Evolutionary conservation across 352 stramenopile genomes (phyloP), one percentile per base, ranked within the genome.

Genomic region (Globisporangium camurandrum): DNA sequence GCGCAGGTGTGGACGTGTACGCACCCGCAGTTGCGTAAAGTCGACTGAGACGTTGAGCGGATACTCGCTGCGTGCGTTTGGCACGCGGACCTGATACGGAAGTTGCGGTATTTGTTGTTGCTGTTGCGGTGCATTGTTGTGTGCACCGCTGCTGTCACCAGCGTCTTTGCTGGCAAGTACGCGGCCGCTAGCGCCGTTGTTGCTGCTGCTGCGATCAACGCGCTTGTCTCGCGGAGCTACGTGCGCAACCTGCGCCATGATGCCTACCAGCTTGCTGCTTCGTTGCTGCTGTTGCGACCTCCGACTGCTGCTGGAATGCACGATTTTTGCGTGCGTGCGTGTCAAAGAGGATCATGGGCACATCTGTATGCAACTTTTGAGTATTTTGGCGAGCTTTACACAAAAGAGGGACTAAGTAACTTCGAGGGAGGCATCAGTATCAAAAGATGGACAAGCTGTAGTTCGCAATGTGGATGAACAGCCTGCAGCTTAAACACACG

Each of bases 11-110:
- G n/a, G n/a, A n/a, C n/a, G n/a, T 31, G 17, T 16, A 40, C 66
- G 51, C 49, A 89, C 78, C 58, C 56, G 66, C 54, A 89, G 60
- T 59, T 71, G 62, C 42, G 75, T 86, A 42, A 89, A 89, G 64
- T 87, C 78, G 36, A 87, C 75, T 19, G 64, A 62, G 41, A 86
- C 64, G 50, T 74, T 68, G 41, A 71, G 38, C 41, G 75, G 75
- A 57, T 87, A 89, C 56, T 84, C 66, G 43, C 57, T 64, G 43
- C 59, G 62, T 45, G 68, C 56, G 27, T 58, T 71, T 4, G 17
- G 36, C 36, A 19, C 19, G 9, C 6, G 16, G 4, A 1, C 30
- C 8, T 12, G 30, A 3, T 7, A 34, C 30, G n/a, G n/a, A n/a
- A n/a, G n/a, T n/a, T 34, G 30, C 30, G 20, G 36, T 19, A 19